Percentiles rank a stretch among this genome's conserved stretches.
Evolutionary conservation across 768 basidiomycete species (phyloP).

Genomic region (Mycena pura): DNA sequence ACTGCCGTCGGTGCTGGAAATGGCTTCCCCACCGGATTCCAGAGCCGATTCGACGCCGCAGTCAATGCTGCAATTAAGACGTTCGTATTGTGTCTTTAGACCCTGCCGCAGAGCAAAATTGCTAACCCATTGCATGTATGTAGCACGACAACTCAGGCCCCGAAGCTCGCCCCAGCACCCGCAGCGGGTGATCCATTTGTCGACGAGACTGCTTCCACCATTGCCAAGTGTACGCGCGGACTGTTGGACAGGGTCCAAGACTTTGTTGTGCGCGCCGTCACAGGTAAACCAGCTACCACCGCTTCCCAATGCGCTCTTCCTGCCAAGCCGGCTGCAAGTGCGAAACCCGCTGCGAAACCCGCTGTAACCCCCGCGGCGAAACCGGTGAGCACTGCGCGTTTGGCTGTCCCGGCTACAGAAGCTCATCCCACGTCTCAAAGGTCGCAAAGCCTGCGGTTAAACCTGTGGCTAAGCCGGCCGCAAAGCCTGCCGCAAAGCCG

Average conservation of each 20-base stretch:
- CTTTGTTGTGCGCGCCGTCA: conserved; percentile 5
- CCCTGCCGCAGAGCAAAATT: too few relatives aligned
- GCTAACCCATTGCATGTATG: too few relatives aligned
- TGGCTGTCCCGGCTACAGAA: neutral
- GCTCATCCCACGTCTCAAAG: neutral
- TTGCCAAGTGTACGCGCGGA: conserved; percentile 2
- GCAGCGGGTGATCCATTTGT: conserved; percentile 1
- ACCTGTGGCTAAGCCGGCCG: neutral
- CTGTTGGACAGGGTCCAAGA: neutral
- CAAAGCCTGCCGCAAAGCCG: neutral
- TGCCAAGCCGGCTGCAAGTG: too few relatives aligned
- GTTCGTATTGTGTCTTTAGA: too few relatives aligned
- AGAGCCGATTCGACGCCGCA: neutral
- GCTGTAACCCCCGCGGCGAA: too few relatives aligned
- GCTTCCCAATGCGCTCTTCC: neutral
- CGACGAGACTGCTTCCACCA: conserved; percentile 7
- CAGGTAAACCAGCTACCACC: neutral
- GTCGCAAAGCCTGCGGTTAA: neutral
- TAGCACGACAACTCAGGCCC: neutral
- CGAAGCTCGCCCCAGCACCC: neutral
- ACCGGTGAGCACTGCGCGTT: neutral
- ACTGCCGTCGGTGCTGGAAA: conserved; percentile 3
- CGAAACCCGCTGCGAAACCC: too few relatives aligned
- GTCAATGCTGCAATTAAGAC: neutral
- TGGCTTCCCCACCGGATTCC: conserved; percentile 8